phyloP scores from a whole-genome alignment of 2,329 filamentous ascomycete genomes.

The Penicillium sp. region DNA sequence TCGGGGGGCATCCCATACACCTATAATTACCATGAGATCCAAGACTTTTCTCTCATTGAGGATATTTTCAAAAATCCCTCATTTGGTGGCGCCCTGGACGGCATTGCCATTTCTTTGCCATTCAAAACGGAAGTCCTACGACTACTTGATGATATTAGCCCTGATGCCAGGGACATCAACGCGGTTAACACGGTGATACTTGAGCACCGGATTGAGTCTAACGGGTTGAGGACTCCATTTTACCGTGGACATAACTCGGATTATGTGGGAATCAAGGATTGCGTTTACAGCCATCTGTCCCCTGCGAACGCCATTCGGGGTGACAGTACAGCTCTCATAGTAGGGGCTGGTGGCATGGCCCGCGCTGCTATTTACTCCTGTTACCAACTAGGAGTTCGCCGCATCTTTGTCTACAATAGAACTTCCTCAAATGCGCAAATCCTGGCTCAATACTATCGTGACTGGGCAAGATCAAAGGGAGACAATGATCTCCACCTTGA shows the following conservation, averaged over 20 bases:
- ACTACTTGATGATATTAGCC: slow-evolving; percentile 21
- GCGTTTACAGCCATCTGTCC: slow-evolving; percentile 27
- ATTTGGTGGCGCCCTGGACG: slow-evolving; percentile 6
- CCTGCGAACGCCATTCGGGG: slow-evolving; percentile 26
- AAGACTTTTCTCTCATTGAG: slow-evolving; percentile 12
- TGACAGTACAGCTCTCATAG: slow-evolving; percentile 24
- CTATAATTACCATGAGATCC: slow-evolving; percentile 13
- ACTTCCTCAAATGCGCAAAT: slow-evolving; percentile 20
- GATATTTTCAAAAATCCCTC: slow-evolving; percentile 5
- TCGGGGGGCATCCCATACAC: slow-evolving; percentile 27
- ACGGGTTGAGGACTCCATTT: slow-evolving; percentile 2
- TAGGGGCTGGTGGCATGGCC: slow-evolving; percentile 32
- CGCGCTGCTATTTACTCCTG: slow-evolving; percentile 32
- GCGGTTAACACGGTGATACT: slow-evolving; percentile 33
- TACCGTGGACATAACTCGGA: slow-evolving; percentile 33
- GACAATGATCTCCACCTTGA: slow-evolving; percentile 4
- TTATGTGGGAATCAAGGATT: slow-evolving; percentile 30
- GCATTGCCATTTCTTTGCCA: slow-evolving; percentile 25
- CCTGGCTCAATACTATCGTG: slow-evolving; percentile 21
- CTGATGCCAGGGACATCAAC: slow-evolving; percentile 27
- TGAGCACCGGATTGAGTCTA: slow-evolving; percentile 5
- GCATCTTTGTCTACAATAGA: slow-evolving; percentile 33
- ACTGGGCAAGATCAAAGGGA: slow-evolving; percentile 13
- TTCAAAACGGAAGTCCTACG: slow-evolving; percentile 29
- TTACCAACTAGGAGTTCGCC: slow-evolving; percentile 23